Base-by-base conservation (phyloP, 768 basidiomycete species). In the Auricularia cornea region DNA sequence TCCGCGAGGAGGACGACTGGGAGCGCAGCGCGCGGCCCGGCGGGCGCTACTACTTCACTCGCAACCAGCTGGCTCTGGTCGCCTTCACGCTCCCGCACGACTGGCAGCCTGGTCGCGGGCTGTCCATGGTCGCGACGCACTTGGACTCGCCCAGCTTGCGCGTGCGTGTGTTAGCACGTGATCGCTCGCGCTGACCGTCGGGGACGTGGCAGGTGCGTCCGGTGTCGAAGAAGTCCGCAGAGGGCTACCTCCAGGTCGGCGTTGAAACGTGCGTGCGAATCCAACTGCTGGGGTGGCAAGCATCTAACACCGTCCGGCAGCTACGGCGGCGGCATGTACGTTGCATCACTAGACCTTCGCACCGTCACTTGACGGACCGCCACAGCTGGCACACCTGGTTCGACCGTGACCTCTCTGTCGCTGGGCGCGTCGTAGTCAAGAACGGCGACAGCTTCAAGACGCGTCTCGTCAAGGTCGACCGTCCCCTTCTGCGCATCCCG, bases 51-150 rank as follows among this genome's bases (percentile, higher is more conserved):
- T 89, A 81, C 72, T 80, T 84, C 70, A 88, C 87, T 5, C 76
- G 84, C 82, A 81, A 57, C 54, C 26, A 57, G 14, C 54, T 57
- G 18, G 54, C 54, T 16, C 12, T 94, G 10, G 76, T 93, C 20
- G 90, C 90, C 23, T 92, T 92, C 73, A 88, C 88, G 12, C 75
- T 91, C 41, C 90, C 90, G 16, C 72, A 79, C 29, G 80, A 83
- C 62, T 90, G 92, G 90, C 77, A 81, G 62, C 81, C 80, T 23
- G 90, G 89, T 3, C 74, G 84, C 23, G 90, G 91, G 11, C 76
- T 94, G 29, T 92, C 88, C 60, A 86, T 94, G 44, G 94, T 96
- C 16, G 92, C 90, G 1, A 95, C 94, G 5, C 96, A 98, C 69
- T 85, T 95, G 20, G 96, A 98, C 67, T 91, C 90, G 66, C 92